These are phyloP conservation scores for Isoetes engelmannii DNA, from an alignment of 83 land plant genomes.

Conservation along the genomic window DNA sequence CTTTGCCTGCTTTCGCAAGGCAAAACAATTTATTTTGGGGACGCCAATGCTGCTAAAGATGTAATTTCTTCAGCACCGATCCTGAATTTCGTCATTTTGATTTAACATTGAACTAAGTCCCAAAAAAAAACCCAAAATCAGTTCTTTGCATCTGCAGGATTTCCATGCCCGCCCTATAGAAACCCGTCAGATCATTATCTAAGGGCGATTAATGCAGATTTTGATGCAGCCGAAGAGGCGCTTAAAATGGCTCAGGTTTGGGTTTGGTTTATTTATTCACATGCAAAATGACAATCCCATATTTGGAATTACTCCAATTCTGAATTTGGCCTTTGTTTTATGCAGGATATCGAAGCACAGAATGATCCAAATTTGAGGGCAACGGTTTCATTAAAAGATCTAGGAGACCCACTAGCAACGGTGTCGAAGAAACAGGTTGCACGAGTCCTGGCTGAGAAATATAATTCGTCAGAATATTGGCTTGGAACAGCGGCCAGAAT, in stretches of 20 bases:
- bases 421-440: slow-evolving; percentile 19
- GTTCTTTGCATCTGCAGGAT: slow-evolving; percentile 28
- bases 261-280: slow-evolving; percentile 2
- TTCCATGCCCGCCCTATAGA: slow-evolving; percentile 20
- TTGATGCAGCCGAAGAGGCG: slow-evolving; percentile 19
- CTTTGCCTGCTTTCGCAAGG: slow-evolving; percentile 12
- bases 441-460: slow-evolving; percentile 17
- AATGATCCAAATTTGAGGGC: not conserved
- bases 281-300: not conserved
- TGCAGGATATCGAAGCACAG: no score
- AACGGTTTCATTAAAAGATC: not conserved
- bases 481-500: slow-evolving; percentile 25
- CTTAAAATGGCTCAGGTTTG: slow-evolving; percentile 20
- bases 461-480: slow-evolving; percentile 24
- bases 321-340: not conserved
- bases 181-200: slow-evolving; percentile 27
- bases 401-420: slow-evolving; percentile 19
- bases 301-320: not conserved
- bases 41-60: not conserved
- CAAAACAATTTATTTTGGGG: slow-evolving; percentile 12
- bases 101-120: no score
- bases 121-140: not conserved
- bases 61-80: no score
- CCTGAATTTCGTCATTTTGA: no score
- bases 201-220: slow-evolving; percentile 22